Evolutionary conservation across 139 green algal genomes (phyloP).

Genomic region (Haematococcus lacustris): DNA sequence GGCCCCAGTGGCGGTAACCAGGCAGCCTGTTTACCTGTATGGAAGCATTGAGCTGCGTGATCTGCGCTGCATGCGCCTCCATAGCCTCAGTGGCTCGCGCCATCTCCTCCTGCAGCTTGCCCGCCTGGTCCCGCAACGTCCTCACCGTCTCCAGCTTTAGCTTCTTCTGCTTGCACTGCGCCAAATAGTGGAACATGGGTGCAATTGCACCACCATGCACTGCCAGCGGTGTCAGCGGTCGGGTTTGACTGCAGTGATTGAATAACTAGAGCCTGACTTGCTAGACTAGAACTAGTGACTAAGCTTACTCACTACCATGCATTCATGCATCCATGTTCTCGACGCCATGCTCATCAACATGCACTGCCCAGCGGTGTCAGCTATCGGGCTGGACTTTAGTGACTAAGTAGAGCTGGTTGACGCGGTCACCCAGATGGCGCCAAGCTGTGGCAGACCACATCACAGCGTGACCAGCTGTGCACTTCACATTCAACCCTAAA

Average conservation of each 20-base stretch:
- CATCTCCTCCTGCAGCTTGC: slow-evolving; percentile 4
- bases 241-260: slow-evolving; percentile 65
- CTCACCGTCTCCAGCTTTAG: slow-evolving; percentile 67
- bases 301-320: not conserved
- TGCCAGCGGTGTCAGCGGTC: not conserved
- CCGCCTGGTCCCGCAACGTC: slow-evolving; percentile 28
- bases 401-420: too few relatives aligned
- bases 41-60: not conserved
- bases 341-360: not conserved
- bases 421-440: too few relatives aligned
- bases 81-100: not conserved
- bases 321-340: not conserved
- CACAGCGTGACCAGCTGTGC: too few relatives aligned
- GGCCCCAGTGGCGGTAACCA: not conserved
- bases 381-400: too few relatives aligned
- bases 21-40: not conserved
- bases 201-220: not conserved
- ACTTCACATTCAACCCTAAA: too few relatives aligned
- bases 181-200: not conserved
- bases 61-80: not conserved
- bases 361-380: too few relatives aligned
- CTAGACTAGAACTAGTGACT: not conserved
- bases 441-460: too few relatives aligned
- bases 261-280: not conserved
- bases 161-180: slow-evolving; percentile 43